Base-by-base conservation (phyloP, 371 early-diverging fungal species). In the Circinella minor region DNA sequence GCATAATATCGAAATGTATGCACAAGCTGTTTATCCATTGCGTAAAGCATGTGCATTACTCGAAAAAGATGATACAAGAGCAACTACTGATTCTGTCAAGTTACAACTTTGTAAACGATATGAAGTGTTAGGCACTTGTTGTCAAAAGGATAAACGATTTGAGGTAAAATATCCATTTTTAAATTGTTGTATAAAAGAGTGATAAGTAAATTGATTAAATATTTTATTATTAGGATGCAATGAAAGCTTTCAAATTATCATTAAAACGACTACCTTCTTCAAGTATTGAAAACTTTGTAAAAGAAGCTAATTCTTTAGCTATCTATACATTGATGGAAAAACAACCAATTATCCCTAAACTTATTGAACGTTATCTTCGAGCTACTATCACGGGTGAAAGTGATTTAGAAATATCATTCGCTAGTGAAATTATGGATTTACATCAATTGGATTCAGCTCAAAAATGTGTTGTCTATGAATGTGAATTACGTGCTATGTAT, bases 51-150 rank as follows among this genome's bases (percentile, higher is more conserved):
- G 81, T 46, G 43, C 72, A 3, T 49, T 82, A 4, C 62, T 84
- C 4, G 81, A 81, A 61, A 78, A 78, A 36, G 77, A 78, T 55
- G 48, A 46, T 4, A 36, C 57, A 5, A 67, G 76, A 36, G 70
- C 67, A n/a, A 59, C 65, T 0, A 70, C 76, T 3, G 73, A 74
- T 20, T 65, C 73, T 36, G 80, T 73, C 4, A 65, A 60, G 55
- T 68, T 81, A 5, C 82, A 84, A 54, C 61, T 84, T 2, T 74
- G 76, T 67, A 84, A 79, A 38, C 75, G 82, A n/a, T 84, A 81
- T 17, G 82, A 84, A 46, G 36, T 74, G 9, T 55, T 81, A 4
- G 85, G 82, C 0, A 69, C 69, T 0, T 79, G 81, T n/a, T 78
- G 77, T 37, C 72, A 78, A 39, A 81, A 78, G 49, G 71, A 60